Percentiles rank a stretch among this genome's conserved stretches.
Evolutionary conservation across 176 grass and related monocot genomes (phyloP).

Genomic region (Hsuehochloa calcarea): DNA sequence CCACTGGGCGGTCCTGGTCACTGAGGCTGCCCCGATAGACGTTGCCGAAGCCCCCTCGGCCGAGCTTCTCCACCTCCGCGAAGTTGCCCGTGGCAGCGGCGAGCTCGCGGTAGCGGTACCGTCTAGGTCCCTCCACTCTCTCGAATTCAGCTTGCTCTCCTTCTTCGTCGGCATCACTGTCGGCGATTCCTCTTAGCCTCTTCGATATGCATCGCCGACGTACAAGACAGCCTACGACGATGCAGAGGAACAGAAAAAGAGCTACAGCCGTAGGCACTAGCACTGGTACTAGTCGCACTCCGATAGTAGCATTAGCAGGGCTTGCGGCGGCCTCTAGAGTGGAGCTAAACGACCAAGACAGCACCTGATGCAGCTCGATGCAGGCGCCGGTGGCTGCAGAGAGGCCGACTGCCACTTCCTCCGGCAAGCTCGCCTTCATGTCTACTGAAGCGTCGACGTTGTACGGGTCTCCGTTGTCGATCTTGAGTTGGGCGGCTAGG

Average conservation of each 20-base stretch:
- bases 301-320: no score
- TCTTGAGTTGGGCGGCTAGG: neutral
- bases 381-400: neutral
- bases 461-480: neutral
- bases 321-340: neutral
- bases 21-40: neutral
- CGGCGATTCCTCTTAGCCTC: neutral
- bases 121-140: neutral
- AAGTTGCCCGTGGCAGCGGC: neutral
- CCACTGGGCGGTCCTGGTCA: neutral
- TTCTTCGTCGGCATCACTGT: neutral
- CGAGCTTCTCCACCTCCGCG: neutral
- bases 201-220: neutral
- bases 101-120: neutral
- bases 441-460: neutral
- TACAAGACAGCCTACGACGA: neutral
- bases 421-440: neutral
- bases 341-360: slow-evolving; percentile 8
- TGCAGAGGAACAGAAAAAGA: neutral
- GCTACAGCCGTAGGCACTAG: neutral
- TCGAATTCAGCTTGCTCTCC: neutral
- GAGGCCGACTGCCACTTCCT: slow-evolving; percentile 30
- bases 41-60: neutral
- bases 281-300: neutral
- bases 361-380: neutral